Percentiles rank a stretch among this genome's conserved stretches.
Evolutionary conservation across 306 rosid species (phyloP).

Genomic region (Pterocarpus santalinus): DNA sequence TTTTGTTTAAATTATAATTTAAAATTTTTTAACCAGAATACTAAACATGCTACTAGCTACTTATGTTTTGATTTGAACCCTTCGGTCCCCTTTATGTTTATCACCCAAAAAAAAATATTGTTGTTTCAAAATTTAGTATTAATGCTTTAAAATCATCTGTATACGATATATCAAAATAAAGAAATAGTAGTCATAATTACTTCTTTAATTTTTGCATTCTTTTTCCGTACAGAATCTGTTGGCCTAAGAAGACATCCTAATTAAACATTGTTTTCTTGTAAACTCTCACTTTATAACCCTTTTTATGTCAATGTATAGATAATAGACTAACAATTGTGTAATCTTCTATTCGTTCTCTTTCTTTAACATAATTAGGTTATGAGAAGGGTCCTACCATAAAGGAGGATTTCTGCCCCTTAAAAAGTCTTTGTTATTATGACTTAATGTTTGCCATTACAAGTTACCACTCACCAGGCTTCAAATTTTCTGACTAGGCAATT

Average conservation of each 20-base stretch:
- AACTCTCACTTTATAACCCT: slow-evolving; percentile 35
- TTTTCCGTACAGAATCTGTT: slow-evolving; percentile 22
- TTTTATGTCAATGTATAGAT: slow-evolving; percentile 45
- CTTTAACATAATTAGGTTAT: slow-evolving; percentile 34
- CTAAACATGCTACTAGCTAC: too few relatives aligned
- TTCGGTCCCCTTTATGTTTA: too few relatives aligned
- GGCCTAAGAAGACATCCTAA: slow-evolving; percentile 45
- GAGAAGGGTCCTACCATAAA: slow-evolving; percentile 50
- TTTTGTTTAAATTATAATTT: too few relatives aligned
- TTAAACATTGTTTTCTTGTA: slow-evolving; percentile 17
- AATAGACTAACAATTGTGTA: slow-evolving; percentile 43
- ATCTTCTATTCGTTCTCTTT: slow-evolving; percentile 11
- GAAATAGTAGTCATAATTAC: too few relatives aligned
- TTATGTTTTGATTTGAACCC: too few relatives aligned
- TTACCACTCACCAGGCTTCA: slow-evolving; percentile 28
- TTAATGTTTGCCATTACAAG: slow-evolving; percentile 59
- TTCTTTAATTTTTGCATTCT: background rate
- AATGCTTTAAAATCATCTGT: too few relatives aligned
- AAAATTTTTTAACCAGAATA: too few relatives aligned
- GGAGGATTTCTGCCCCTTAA: slow-evolving; percentile 44
- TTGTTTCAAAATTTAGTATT: too few relatives aligned
- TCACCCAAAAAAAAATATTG: too few relatives aligned
- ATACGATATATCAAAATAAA: too few relatives aligned
- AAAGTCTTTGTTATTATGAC: slow-evolving; percentile 62
- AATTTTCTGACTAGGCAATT: slow-evolving; percentile 52